A percentile compares a stretch with the other conserved stretches of the same genome.
Evolutionary conservation across 805 yeast species (phyloP).

Genomic region (Komagataella phaffii): DNA sequence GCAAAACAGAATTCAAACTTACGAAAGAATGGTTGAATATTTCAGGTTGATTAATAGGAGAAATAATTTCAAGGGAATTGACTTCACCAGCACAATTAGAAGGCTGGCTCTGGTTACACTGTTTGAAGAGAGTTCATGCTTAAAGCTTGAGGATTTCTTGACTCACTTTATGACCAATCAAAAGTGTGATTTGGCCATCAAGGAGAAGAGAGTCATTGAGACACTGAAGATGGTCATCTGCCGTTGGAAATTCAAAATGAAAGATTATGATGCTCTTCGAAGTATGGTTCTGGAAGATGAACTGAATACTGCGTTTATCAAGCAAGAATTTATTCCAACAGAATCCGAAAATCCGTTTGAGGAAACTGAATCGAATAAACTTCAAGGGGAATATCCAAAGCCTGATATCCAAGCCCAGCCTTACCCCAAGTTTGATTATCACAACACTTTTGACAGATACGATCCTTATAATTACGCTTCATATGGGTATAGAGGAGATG

Average conservation of each 20-base stretch:
- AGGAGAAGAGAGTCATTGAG: conserved; percentile 28
- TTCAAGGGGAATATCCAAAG: not conserved
- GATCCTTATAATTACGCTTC: not conserved
- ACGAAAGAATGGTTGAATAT: conserved; percentile 62
- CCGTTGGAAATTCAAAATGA: conserved; percentile 30
- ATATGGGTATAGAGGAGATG: not conserved
- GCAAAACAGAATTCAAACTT: conserved; percentile 36
- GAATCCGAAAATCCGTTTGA: not conserved
- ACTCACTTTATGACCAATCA: conserved; percentile 46
- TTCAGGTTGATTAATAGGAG: conserved; percentile 40
- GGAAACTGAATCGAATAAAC: not conserved
- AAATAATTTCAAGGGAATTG: conserved; percentile 44
- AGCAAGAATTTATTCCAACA: not conserved
- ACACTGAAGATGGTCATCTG: conserved; percentile 32
- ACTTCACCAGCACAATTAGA: conserved; percentile 47
- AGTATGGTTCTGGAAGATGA: not conserved
- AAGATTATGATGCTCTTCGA: conserved; percentile 4
- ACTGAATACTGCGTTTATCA: not conserved
- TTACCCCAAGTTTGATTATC: not conserved
- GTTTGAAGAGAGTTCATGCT: conserved; percentile 66
- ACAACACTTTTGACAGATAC: not conserved
- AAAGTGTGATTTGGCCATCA: conserved; percentile 35
- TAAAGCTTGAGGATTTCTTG: conserved; percentile 58
- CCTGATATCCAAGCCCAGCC: not conserved
- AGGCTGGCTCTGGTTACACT: conserved; percentile 66